These are phyloP conservation scores for Exophiala lecanii-corni DNA, from an alignment of 2,329 filamentous ascomycete genomes.

Conservation along the genomic window DNA sequence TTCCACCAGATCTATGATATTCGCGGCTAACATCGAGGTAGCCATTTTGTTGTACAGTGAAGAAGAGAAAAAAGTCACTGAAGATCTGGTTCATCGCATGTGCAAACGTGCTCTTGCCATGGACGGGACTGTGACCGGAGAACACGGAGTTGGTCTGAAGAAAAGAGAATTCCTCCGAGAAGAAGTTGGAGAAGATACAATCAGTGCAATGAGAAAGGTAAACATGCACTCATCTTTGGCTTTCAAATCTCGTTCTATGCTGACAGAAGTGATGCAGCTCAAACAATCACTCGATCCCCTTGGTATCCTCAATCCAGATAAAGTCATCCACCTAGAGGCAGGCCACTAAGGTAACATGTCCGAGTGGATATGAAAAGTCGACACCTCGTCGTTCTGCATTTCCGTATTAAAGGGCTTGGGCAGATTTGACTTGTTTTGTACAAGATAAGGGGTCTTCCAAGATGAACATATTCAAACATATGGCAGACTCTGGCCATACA, in stretches of 20 bases:
- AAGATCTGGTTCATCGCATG: conserved; percentile 63
- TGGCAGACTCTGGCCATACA: too few species aligned
- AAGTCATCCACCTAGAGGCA: conserved; percentile 54
- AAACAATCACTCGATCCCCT: conserved; percentile 63
- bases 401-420: too few species aligned
- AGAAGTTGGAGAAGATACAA: conserved; percentile 57
- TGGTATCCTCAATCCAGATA: conserved; percentile 62
- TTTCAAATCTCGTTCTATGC: background rate
- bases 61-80: conserved; percentile 50
- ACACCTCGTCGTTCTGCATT: too few species aligned
- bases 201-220: conserved; percentile 62
- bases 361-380: too few species aligned
- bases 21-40: conserved; percentile 26
- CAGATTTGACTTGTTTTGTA: too few species aligned
- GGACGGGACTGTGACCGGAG: conserved; percentile 68
- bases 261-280: conserved; percentile 39
- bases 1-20: conserved; percentile 14
- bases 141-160: conserved; percentile 66
- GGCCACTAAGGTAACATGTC: conserved; percentile 24
- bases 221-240: too few species aligned
- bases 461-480: too few species aligned
- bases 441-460: too few species aligned
- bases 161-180: conserved; percentile 62
- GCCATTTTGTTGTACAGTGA: conserved; percentile 60
- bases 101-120: conserved; percentile 64